Evolutionary conservation across 805 yeast species (phyloP).

Genomic region (Sugiyamaella qingdaonensis): DNA sequence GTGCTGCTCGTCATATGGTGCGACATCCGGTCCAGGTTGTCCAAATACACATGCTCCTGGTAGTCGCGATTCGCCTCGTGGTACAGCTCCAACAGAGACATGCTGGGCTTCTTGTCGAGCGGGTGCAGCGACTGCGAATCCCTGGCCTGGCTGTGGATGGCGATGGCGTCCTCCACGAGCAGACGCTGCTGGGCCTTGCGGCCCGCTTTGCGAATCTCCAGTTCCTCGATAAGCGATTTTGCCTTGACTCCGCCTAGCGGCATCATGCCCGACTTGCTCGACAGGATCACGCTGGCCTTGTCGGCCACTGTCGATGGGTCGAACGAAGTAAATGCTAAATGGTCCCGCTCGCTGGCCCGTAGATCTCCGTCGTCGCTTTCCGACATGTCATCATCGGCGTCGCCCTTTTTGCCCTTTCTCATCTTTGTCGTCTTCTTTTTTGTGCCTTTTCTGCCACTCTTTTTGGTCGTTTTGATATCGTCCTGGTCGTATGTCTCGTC

Average conservation of each 20-base stretch:
- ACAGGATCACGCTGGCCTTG: constrained; percentile 2
- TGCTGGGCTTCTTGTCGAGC: constrained; percentile 24
- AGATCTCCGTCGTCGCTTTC: constrained; percentile 13
- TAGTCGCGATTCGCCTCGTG: constrained; percentile 30
- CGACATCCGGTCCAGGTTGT: constrained; percentile 18
- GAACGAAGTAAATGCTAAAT: constrained; percentile 29
- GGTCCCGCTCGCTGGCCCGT: constrained; percentile 10
- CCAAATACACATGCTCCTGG: constrained; percentile 17
- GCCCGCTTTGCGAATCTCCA: constrained; percentile 35
- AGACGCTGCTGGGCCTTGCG: constrained; percentile 25
- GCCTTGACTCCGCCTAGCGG: constrained; percentile 20
- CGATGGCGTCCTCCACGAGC: constrained; percentile 24
- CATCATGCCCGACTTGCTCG: constrained; percentile 4
- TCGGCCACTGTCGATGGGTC: constrained; percentile 22
- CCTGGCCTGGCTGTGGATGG: constrained; percentile 11
- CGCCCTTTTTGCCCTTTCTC: constrained; percentile 4
- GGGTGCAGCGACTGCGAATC: constrained; percentile 24
- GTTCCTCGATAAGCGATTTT: constrained; percentile 35
- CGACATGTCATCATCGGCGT: constrained; percentile 12
- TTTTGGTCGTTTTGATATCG: neutral
- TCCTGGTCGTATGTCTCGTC: constrained; percentile 8
- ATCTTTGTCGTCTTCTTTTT: constrained; percentile 1
- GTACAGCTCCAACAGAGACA: constrained; percentile 31
- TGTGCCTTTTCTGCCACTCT: constrained; percentile 1
- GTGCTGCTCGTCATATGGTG: constrained; percentile 19